phyloP scores from a whole-genome alignment of 306 rosid genomes.

The Quercus parvula region DNA sequence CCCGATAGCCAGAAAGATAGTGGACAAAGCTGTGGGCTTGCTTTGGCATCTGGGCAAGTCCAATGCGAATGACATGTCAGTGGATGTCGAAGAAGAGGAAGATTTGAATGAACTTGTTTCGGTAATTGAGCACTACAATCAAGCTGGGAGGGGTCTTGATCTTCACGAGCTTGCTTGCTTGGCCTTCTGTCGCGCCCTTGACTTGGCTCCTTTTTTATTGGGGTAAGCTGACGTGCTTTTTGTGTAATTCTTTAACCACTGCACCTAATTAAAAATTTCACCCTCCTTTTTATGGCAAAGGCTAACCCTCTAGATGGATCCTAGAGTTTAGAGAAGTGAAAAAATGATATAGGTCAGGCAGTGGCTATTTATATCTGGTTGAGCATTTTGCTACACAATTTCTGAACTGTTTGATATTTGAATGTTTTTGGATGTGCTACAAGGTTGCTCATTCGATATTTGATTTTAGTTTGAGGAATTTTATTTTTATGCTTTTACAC shows the following conservation, averaged over 20 bases:
- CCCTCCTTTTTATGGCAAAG: not conserved
- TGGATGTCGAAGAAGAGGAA: constrained; percentile 20
- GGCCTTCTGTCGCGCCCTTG: constrained; percentile 76
- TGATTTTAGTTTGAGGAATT: not conserved
- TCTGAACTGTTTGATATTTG: not conserved
- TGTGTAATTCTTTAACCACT: not conserved
- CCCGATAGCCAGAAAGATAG: constrained; percentile 44
- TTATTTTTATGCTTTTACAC: constrained; percentile 13
- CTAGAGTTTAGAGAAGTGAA: not conserved
- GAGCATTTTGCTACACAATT: not conserved
- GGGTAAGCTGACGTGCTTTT: constrained; percentile 43
- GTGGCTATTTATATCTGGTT: not conserved
- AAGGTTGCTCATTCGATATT: not conserved
- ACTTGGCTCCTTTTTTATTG: constrained; percentile 56
- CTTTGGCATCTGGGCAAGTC: constrained; percentile 56
- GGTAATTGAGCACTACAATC: constrained; percentile 46
- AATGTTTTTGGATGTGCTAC: not conserved
- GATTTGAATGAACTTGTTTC: constrained; percentile 38
- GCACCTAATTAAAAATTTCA: not conserved
- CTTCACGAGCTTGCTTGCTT: constrained; percentile 87
- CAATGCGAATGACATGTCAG: constrained; percentile 29
- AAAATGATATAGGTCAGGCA: not conserved
- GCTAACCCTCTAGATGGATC: not conserved
- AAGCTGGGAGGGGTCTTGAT: constrained; percentile 63
- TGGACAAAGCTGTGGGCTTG: constrained; percentile 53